These are phyloP conservation scores for Lichtheimia hyalospora DNA, from an alignment of 371 early-diverging fungal genomes.

Conservation along the genomic window DNA sequence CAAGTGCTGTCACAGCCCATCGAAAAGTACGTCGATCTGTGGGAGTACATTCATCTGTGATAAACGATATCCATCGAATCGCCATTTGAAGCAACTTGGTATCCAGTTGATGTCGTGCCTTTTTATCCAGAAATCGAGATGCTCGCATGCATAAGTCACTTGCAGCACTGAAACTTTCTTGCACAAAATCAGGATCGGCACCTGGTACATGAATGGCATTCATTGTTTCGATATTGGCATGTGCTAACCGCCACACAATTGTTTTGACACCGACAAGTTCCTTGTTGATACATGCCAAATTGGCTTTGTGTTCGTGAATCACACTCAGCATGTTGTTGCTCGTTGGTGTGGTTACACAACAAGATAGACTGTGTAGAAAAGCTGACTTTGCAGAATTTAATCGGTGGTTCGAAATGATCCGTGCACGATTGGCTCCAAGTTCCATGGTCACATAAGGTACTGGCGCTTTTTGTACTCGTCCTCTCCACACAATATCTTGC, in stretches of 20 bases:
- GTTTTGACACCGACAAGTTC: slow-evolving; percentile 60
- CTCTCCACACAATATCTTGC: slow-evolving; percentile 61
- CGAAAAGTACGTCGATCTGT: slow-evolving; percentile 82
- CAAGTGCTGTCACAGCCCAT: slow-evolving; percentile 86
- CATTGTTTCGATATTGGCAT: slow-evolving; percentile 56
- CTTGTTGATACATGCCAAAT: slow-evolving; percentile 57
- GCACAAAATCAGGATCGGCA: slow-evolving; percentile 68
- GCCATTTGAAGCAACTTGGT: slow-evolving; percentile 67
- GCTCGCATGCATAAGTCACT: slow-evolving; percentile 74
- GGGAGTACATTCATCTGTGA: slow-evolving; percentile 74
- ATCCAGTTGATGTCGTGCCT: slow-evolving; percentile 53
- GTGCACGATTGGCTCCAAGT: slow-evolving; percentile 61
- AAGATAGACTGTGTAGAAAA: slow-evolving; percentile 32
- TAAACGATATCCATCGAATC: slow-evolving; percentile 86
- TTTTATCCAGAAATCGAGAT: slow-evolving; percentile 61
- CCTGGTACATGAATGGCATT: slow-evolving; percentile 52
- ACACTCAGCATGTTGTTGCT: slow-evolving; percentile 27
- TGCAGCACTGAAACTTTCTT: slow-evolving; percentile 83
- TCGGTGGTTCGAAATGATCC: slow-evolving; percentile 60
- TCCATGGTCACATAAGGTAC: slow-evolving; percentile 52
- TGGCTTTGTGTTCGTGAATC: slow-evolving; percentile 60
- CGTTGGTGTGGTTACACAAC: slow-evolving; percentile 4
- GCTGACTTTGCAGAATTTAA: slow-evolving; percentile 43
- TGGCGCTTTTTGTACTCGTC: slow-evolving; percentile 42
- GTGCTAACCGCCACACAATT: slow-evolving; percentile 55